These are phyloP conservation scores for Chytridiales sp. DNA, from an alignment of 371 early-diverging fungal species.

Conservation along the genomic window DNA sequence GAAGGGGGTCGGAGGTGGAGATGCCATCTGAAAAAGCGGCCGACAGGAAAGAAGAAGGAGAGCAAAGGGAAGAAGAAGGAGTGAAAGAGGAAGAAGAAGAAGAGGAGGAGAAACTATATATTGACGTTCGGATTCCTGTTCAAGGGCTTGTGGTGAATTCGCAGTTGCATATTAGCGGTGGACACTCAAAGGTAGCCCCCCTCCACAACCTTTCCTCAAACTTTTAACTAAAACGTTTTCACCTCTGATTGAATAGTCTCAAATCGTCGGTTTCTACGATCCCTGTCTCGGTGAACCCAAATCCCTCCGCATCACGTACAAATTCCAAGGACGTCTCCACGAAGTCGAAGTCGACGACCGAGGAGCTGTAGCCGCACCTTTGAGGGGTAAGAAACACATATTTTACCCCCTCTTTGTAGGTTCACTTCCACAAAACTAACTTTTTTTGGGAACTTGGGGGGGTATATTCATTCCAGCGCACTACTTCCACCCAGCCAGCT, in stretches of 20 bases:
- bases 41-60: conserved; percentile 4
- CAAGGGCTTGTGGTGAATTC: conserved; percentile 81
- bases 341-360: conserved; percentile 77
- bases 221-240: neutral
- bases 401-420: neutral
- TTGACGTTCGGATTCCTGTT: conserved; percentile 85
- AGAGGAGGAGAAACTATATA: conserved; percentile 28
- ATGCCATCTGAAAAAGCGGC: too few species aligned
- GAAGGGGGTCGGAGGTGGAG: too few species aligned
- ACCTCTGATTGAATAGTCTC: conserved; percentile 51
- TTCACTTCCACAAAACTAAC: too few species aligned
- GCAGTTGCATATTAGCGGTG: conserved; percentile 83
- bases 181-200: conserved; percentile 71
- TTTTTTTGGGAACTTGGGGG: too few species aligned
- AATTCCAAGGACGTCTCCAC: conserved; percentile 81
- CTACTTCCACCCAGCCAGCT: too few species aligned
- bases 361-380: conserved; percentile 77
- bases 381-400: conserved; percentile 58
- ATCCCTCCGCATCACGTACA: conserved; percentile 76
- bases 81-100: neutral
- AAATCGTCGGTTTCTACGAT: conserved; percentile 93
- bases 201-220: neutral
- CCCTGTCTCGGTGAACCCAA: conserved; percentile 90
- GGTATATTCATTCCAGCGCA: too few species aligned
- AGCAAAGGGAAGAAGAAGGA: neutral